These are phyloP conservation scores for Russula ochroleuca DNA, from an alignment of 768 basidiomycete species.

Conservation along the genomic window DNA sequence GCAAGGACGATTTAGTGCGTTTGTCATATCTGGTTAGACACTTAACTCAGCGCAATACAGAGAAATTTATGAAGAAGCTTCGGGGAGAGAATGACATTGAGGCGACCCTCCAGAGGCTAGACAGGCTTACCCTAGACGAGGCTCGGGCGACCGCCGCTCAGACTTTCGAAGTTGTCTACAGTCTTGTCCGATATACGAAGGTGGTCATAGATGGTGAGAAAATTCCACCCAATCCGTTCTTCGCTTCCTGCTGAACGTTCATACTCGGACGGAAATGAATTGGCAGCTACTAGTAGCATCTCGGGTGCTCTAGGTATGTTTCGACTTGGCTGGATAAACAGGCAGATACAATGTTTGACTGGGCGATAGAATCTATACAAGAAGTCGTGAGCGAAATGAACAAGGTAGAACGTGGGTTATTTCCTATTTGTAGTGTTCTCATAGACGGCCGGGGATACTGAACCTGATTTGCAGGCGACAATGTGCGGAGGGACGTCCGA, in stretches of 20 bases:
- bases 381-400: not conserved
- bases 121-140: constrained; percentile 9
- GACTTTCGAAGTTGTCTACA: not conserved
- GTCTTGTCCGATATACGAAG: constrained; percentile 1
- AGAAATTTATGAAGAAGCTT: constrained; percentile 7
- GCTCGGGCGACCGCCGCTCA: not conserved
- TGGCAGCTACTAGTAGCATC: not conserved
- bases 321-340: not conserved
- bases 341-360: not conserved
- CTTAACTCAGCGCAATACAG: not conserved
- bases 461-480: not conserved
- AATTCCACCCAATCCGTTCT: not conserved
- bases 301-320: not conserved
- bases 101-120: not conserved
- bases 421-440: not conserved
- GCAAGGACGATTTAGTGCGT: constrained; percentile 5
- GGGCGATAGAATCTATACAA: not conserved
- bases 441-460: not conserved
- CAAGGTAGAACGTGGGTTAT: not conserved
- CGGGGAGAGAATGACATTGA: constrained; percentile 10
- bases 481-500: not conserved
- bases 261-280: not conserved
- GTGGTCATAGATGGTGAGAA: constrained; percentile 5
- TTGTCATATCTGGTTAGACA: no score
- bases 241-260: not conserved